A percentile compares a stretch with the other conserved stretches of the same genome.
phyloP scores from a whole-genome alignment of 2,329 filamentous ascomycete species.

The Claviceps spartinae region DNA sequence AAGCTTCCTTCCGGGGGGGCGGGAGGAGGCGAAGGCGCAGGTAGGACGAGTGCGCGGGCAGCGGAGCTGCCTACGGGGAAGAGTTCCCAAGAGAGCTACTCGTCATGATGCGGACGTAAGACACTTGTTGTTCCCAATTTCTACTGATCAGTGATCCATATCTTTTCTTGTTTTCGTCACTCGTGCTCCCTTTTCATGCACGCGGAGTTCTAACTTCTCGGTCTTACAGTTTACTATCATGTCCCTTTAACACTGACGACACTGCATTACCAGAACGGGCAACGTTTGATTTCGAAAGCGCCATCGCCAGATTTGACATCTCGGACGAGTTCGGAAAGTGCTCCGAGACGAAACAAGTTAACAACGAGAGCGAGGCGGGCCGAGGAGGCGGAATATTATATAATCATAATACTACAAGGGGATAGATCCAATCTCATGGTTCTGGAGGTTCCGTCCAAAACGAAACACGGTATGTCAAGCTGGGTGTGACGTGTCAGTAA shows the following conservation, averaged over 20 bases:
- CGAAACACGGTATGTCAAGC: neutral
- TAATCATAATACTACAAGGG: constrained; percentile 2
- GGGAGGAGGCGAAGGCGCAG: constrained; percentile 18
- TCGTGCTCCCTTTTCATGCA: neutral
- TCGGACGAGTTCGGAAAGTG: too few relatives aligned
- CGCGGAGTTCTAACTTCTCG: too few relatives aligned
- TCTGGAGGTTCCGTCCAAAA: constrained; percentile 1
- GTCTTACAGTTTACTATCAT: too few relatives aligned
- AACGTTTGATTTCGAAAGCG: too few relatives aligned
- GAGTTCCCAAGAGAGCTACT: too few relatives aligned
- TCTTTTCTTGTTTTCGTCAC: neutral
- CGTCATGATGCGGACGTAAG: too few relatives aligned
- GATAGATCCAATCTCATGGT: constrained; percentile 2
- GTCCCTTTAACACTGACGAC: too few relatives aligned
- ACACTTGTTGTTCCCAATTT: neutral
- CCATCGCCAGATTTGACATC: too few relatives aligned
- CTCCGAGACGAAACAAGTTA: too few relatives aligned
- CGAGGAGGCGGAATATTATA: neutral
- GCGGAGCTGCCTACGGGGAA: constrained; percentile 13
- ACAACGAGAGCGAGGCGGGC: constrained; percentile 1
- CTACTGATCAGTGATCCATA: neutral
- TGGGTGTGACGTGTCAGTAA: neutral
- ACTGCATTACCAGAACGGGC: too few relatives aligned
- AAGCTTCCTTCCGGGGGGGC: constrained; percentile 20
- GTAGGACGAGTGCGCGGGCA: constrained; percentile 15